These are phyloP conservation scores for Sphaceloma murrayae DNA, from an alignment of 2,329 filamentous ascomycete species.

Conservation along the genomic window DNA sequence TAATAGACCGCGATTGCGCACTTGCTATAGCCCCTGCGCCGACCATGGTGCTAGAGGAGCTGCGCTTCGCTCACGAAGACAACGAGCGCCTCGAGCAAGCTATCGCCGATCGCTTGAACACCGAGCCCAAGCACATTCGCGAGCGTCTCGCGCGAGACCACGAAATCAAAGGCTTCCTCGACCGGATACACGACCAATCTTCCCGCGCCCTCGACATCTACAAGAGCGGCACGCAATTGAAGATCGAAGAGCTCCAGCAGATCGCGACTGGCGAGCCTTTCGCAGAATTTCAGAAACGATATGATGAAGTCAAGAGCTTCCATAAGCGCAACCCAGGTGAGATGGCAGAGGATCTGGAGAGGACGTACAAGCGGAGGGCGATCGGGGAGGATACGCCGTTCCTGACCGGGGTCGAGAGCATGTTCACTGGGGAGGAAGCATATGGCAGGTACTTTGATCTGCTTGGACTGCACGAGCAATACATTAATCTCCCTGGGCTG, in stretches of 20 bases:
- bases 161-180: slow-evolving; percentile 76
- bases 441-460: slow-evolving; percentile 91
- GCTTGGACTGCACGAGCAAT: slow-evolving; percentile 72
- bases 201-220: slow-evolving; percentile 73
- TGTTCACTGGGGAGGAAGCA: slow-evolving; percentile 93
- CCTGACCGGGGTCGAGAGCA: slow-evolving; percentile 65
- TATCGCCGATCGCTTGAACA: slow-evolving; percentile 75
- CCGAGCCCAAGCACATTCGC: slow-evolving; percentile 83
- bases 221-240: slow-evolving; percentile 62
- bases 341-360: slow-evolving; percentile 88
- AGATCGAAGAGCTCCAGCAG: slow-evolving; percentile 69
- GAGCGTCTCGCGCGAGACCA: slow-evolving; percentile 86
- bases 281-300: slow-evolving; percentile 81
- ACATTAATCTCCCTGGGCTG: slow-evolving; percentile 77
- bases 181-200: slow-evolving; percentile 81
- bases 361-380: slow-evolving; percentile 68
- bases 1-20: neutral
- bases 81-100: slow-evolving; percentile 91
- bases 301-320: slow-evolving; percentile 72
- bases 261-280: slow-evolving; percentile 80
- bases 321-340: slow-evolving; percentile 89
- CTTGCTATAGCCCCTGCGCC: neutral
- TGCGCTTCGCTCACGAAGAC: slow-evolving; percentile 91
- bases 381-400: slow-evolving; percentile 51
- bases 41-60: slow-evolving; percentile 76